phyloP scores from a whole-genome alignment of 2,329 filamentous ascomycete species.

The Xylaria sp. region DNA sequence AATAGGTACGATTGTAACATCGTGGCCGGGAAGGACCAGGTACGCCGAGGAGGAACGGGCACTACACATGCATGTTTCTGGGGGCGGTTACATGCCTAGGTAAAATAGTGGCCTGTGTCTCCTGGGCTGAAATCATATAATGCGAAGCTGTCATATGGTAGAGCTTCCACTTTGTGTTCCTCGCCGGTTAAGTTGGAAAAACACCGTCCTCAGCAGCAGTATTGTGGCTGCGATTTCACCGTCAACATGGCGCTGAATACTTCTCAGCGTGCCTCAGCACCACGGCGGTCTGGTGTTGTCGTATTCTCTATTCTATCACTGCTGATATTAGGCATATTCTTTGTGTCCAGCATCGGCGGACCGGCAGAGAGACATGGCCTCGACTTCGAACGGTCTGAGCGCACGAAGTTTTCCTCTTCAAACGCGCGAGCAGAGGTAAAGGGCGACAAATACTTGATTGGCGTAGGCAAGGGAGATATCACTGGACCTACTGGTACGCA shows the following conservation, averaged over 20 bases:
- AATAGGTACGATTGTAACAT: conserved; percentile 21
- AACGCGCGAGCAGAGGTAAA: conserved; percentile 42
- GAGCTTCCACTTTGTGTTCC: conserved; percentile 10
- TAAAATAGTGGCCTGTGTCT: background rate
- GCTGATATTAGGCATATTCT: conserved; percentile 51
- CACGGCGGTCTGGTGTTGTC: conserved; percentile 44
- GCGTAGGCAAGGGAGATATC: conserved; percentile 66
- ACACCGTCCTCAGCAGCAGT: conserved; percentile 12
- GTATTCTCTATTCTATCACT: conserved; percentile 50
- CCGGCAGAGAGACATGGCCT: conserved; percentile 32
- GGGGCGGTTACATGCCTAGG: background rate
- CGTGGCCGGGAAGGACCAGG: conserved; percentile 1
- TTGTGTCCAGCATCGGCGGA: conserved; percentile 41
- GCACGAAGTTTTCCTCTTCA: conserved; percentile 29
- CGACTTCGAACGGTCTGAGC: conserved; percentile 37
- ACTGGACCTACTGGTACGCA: conserved; percentile 69
- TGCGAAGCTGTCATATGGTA: conserved; percentile 11
- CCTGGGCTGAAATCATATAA: conserved; percentile 32
- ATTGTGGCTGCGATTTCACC: conserved; percentile 27
- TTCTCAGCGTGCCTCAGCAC: conserved; percentile 35
- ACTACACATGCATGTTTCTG: conserved; percentile 14
- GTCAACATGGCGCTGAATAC: conserved; percentile 39
- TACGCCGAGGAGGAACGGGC: conserved; percentile 2
- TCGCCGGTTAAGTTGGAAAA: conserved; percentile 7
- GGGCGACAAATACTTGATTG: conserved; percentile 61